Evolutionary conservation across 768 basidiomycete species (phyloP), one percentile per base, ranked within the genome.

Genomic region (Mycena filopes): DNA sequence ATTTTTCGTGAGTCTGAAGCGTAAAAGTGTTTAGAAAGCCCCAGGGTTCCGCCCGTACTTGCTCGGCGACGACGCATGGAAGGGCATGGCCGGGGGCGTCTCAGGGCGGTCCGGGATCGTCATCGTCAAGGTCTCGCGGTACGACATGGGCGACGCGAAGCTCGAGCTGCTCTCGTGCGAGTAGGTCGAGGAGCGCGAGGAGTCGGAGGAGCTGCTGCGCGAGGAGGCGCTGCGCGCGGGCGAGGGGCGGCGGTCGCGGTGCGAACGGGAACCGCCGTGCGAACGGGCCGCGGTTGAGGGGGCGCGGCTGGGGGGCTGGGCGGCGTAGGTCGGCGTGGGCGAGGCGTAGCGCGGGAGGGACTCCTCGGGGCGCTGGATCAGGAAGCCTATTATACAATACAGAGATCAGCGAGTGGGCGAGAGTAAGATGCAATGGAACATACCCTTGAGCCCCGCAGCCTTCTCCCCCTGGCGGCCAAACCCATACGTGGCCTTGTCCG

Each of bases 401-500:
- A 41, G 6, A 38, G 13, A n/a, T 36, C 8, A 18, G 13, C 10
- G 23, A 20, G 26, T 16, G 41, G 18, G 5, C 18, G 26, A 26
- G 5, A 23, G 13, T 11, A 36, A 8, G 8, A 23, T 40, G 36
- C 15, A 16, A 41, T 25, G 16, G 36, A 26, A 15, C 51, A 10
- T 40, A 54, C 51, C 88, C 70, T 59, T 50, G 40, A 90, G 79
- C 4, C 83, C 89, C 6, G 93, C 93, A 42, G 83, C 83, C 79
- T 91, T 94, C 82, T 94, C 91, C 23, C 86, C 93, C 73, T 93
- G 92, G 54, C 87, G 82, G 20, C 94, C 94, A 70, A 95, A 96
- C 1, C 94, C 94, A 73, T 86, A 84, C 5, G 87, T 86, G 57
- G 77, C 75, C 73, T 80, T 82, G 60, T 78, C 77, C 3, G 75